These are phyloP conservation scores for Elaeagnus macrophylla DNA, from an alignment of 306 rosid genomes.

Conservation along the genomic window DNA sequence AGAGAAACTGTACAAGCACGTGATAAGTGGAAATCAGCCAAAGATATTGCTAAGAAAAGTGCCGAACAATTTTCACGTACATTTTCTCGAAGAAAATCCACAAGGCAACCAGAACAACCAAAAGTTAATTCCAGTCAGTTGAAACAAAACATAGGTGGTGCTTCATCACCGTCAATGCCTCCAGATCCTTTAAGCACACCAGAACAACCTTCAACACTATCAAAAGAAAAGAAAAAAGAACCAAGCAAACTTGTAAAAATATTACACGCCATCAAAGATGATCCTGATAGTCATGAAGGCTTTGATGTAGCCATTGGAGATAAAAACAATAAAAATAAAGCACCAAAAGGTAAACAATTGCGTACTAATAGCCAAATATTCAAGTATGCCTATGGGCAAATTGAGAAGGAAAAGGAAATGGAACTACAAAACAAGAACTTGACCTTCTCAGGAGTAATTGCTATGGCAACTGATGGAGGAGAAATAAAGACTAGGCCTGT, in stretches of 20 bases:
- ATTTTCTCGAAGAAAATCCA: slow-evolving; percentile 60
- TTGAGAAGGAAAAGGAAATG: slow-evolving; percentile 82
- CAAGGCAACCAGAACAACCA: slow-evolving; percentile 23
- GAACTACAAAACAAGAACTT: slow-evolving; percentile 56
- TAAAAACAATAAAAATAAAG: slow-evolving; percentile 52
- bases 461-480: slow-evolving; percentile 53
- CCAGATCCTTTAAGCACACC: slow-evolving; percentile 32
- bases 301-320: slow-evolving; percentile 60
- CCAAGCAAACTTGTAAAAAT: slow-evolving; percentile 50
- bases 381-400: slow-evolving; percentile 75
- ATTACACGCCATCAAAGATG: slow-evolving; percentile 45
- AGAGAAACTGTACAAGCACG: slow-evolving; percentile 68
- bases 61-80: slow-evolving; percentile 41
- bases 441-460: slow-evolving; percentile 69
- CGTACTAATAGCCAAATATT: slow-evolving; percentile 73
- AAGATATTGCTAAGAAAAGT: slow-evolving; percentile 46
- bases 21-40: slow-evolving; percentile 65
- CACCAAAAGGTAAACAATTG: slow-evolving; percentile 40
- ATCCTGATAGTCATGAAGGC: slow-evolving; percentile 45
- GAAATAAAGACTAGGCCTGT: slow-evolving; percentile 48
- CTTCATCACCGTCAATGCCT: slow-evolving; percentile 18
- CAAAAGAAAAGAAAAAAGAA: slow-evolving; percentile 36
- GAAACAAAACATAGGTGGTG: slow-evolving; percentile 4
- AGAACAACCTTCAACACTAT: slow-evolving; percentile 20
- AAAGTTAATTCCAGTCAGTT: slow-evolving; percentile 23